Evolutionary conservation across 2,329 filamentous ascomycete species (phyloP).

Genomic region (Graphiopsis chlorocephala): DNA sequence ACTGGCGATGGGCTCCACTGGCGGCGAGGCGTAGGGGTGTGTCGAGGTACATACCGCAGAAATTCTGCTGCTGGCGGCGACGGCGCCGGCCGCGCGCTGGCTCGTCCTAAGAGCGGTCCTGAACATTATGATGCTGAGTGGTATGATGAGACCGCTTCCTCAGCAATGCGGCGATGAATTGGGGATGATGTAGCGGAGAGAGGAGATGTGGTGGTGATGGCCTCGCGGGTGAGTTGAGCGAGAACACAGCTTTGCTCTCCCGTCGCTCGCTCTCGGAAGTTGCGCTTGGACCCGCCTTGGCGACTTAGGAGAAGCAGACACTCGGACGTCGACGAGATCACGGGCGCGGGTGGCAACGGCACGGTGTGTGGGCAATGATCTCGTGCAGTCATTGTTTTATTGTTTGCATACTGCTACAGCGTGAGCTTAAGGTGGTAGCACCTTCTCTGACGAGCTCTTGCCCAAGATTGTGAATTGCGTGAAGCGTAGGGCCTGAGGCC

Average conservation of each 20-base stretch:
- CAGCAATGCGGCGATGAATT: slow-evolving; percentile 25
- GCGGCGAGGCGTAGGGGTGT: slow-evolving; percentile 37
- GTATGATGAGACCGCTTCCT: slow-evolving; percentile 28
- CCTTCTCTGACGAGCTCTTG: background rate
- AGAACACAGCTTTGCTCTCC: slow-evolving; percentile 11
- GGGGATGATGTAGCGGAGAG: slow-evolving; percentile 27
- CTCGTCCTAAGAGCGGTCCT: slow-evolving; percentile 97
- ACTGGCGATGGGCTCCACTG: slow-evolving; percentile 41
- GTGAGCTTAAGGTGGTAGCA: background rate
- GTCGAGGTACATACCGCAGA: slow-evolving; percentile 73
- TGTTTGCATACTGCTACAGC: background rate
- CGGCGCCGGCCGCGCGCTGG: slow-evolving; percentile 88
- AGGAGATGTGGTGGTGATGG: slow-evolving; percentile 23
- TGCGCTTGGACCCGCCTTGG: slow-evolving; percentile 5
- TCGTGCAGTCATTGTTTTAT: background rate
- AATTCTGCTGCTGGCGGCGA: slow-evolving; percentile 88
- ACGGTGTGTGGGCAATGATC: background rate
- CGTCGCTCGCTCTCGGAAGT: background rate
- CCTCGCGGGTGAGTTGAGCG: slow-evolving; percentile 11
- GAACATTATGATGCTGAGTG: slow-evolving; percentile 70
- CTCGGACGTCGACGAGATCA: slow-evolving; percentile 10
- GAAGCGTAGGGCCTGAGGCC: background rate
- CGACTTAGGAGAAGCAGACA: slow-evolving; percentile 8
- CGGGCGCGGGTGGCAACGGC: slow-evolving; percentile 3
- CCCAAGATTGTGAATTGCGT: background rate